Evolutionary conservation across 306 rosid species (phyloP), one percentile per base, ranked within the genome.

Genomic region (Lupinus albus): DNA sequence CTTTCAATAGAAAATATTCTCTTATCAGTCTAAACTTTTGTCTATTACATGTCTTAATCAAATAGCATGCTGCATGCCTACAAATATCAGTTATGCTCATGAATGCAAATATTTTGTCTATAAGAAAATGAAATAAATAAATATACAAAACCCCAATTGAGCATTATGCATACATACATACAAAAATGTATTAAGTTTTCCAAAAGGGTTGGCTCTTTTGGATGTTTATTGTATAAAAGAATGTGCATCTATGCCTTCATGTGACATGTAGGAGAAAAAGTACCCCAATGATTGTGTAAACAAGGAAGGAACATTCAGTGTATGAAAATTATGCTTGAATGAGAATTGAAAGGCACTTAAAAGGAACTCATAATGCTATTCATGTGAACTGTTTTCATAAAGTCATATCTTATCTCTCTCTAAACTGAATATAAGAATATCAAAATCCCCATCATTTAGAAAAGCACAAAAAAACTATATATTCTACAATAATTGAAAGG

Each of bases 221-320:
- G 74, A 59, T 51, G n/a, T 59, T 73, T 67, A 51, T 55, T 74
- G 66, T 21, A 33, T 78, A 80, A 79, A 84, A 80, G 20, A 80
- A 80, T 33, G 79, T 64, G 88, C 76, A 80, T 72, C 76, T 82
- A 83, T 78, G 76, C 83, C 78, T 77, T 80, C 83, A 78, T 68
- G 82, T 79, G 87, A 82, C 81, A 78, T 68, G 84, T 79, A 70
- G 79, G 64, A 68, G 67, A 68, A 64, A 55, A 70, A 32, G 45
- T 25, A 68, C 57, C 76, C 76, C 61, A 78, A 58, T 42, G 46
- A 39, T 39, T 67, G 55, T 21, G 11, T 17, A 61, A 71, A 63
- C 59, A 76, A 67, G 71, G 76, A 78, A 82, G 70, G 81, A 80
- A 78, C 75, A 52, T 70, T 74, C 68, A 51, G 32, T 48, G 63